Evolutionary conservation across 352 stramenopile species (phyloP), one percentile per base, ranked within the genome.

Genomic region (Globisporangium radiosum): DNA sequence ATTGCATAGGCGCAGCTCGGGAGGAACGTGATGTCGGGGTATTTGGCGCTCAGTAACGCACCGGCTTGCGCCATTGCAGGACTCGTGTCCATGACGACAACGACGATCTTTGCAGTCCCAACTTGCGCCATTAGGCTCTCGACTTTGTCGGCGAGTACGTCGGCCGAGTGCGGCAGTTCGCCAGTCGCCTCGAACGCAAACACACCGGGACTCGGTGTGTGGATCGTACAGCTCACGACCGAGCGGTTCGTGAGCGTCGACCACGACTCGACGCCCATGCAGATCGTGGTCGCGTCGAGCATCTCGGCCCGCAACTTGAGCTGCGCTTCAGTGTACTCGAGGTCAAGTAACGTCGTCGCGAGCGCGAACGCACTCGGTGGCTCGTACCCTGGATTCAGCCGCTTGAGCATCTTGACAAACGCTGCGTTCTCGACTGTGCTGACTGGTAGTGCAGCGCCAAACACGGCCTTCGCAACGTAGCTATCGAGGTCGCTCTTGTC

Each of bases 371-470:
- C 75, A 56, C 74, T 82, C 4, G 76, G 76, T 2, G 72, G 61
- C 7, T 81, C 75, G 64, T 87, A 87, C 38, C 51, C 40, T 4
- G 75, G 69, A 45, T 73, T 71, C 65, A 89, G 63, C 15, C 72
- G 72, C 66, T 88, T 88, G 39, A 89, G 62, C 61, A 92, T 60
- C 57, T 83, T 72, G 47, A 73, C 62, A 61, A 92, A 92, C 33
- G 69, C 66, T 49, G 77, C 53, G 62, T 81, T 69, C 57, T 88
- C 81, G n/a, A 89, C 70, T 4, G 75, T 70, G 6, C 56, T 56
- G n/a, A 91, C 75, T 0, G 79, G 69, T 19, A 87, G 53, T n/a
- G 72, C 78, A 5, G 66, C 67, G 0, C 70, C 72, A 5, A 88
- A 74, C 36, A 91, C 69, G 10, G 78, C 78, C 57, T 79, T 76